A percentile compares a stretch with the other conserved stretches of the same genome.
phyloP scores from a whole-genome alignment of 345 rosid genomes.

The Dipteronia dyeriana region DNA sequence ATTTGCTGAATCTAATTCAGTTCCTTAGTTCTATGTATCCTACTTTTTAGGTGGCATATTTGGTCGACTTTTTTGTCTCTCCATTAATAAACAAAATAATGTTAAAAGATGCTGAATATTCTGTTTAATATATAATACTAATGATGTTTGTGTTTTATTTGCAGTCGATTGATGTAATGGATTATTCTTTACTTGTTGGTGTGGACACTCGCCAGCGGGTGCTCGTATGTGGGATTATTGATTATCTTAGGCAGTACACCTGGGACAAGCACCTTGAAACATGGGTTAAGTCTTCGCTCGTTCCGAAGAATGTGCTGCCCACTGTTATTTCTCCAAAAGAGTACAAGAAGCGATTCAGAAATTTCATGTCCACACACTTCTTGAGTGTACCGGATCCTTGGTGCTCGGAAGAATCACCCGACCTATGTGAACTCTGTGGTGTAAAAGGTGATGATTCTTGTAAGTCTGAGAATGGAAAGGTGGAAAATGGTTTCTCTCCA shows the following conservation, averaged over 20 bases:
- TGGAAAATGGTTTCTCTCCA: constrained; percentile 14
- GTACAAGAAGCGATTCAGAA: constrained; percentile 92
- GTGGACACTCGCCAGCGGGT: constrained; percentile 65
- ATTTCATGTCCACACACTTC: constrained; percentile 86
- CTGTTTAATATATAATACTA: too few species aligned
- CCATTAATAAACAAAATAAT: too few species aligned
- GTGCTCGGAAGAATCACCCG: constrained; percentile 54
- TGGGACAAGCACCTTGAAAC: constrained; percentile 99
- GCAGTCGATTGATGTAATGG: constrained; percentile 95
- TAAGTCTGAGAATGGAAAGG: constrained; percentile 14
- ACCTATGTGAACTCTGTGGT: constrained; percentile 46
- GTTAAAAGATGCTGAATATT: background rate
- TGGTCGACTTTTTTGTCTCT: background rate
- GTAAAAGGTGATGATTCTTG: constrained; percentile 27
- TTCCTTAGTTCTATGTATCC: background rate
- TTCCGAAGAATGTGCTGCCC: constrained; percentile 77
- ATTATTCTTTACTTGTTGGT: constrained; percentile 89
- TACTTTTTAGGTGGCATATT: background rate
- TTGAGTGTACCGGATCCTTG: constrained; percentile 87
- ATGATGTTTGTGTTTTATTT: constrained; percentile 4
- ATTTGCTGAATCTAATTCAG: background rate
- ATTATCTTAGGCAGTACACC: constrained; percentile 93
- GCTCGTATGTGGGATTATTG: constrained; percentile 97
- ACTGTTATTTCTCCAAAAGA: constrained; percentile 91
- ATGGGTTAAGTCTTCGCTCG: constrained; percentile 93